A percentile compares a stretch with the other conserved stretches of the same genome.
These are phyloP conservation scores for Dittrichia graveolens DNA, from an alignment of 129 eudicot species.

Conservation along the genomic window DNA sequence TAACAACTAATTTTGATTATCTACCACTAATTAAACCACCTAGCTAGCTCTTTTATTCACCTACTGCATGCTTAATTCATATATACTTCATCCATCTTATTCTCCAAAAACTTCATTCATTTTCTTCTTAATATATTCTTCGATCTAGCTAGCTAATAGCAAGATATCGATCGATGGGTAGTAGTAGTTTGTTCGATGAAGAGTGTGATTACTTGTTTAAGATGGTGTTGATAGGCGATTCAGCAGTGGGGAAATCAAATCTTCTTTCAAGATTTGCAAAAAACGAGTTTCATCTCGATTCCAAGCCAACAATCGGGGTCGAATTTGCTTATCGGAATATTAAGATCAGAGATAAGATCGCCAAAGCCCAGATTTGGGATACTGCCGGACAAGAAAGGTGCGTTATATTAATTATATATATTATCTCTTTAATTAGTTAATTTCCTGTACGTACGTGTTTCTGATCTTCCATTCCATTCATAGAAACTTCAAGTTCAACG, in stretches of 20 bases:
- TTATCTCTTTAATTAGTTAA: not conserved
- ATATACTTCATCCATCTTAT: not conserved
- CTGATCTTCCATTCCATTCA: no score
- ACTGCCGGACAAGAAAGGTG: conserved; percentile 96
- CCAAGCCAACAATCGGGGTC: conserved; percentile 84
- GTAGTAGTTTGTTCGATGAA: conserved; percentile 54
- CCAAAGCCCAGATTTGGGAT: conserved; percentile 84
- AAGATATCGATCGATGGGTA: conserved; percentile 24
- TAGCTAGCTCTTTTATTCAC: no score
- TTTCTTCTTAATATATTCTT: conserved; percentile 17
- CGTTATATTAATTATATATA: no score
- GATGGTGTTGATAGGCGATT: conserved; percentile 72
- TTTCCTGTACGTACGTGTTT: no score
- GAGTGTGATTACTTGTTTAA: conserved; percentile 84
- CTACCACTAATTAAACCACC: no score
- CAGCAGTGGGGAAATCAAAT: conserved; percentile 82
- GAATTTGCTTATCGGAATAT: conserved; percentile 77
- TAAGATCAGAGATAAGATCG: conserved; percentile 65
- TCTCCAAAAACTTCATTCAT: not conserved
- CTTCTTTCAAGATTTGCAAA: conserved; percentile 65
- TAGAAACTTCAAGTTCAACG: not conserved
- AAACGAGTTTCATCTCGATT: conserved; percentile 63
- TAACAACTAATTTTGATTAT: conserved; percentile 2
- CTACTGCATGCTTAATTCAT: no score
- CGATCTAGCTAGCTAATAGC: not conserved